Base-by-base conservation (phyloP, 106 monocot species). In the Dendrobium catenatum region DNA sequence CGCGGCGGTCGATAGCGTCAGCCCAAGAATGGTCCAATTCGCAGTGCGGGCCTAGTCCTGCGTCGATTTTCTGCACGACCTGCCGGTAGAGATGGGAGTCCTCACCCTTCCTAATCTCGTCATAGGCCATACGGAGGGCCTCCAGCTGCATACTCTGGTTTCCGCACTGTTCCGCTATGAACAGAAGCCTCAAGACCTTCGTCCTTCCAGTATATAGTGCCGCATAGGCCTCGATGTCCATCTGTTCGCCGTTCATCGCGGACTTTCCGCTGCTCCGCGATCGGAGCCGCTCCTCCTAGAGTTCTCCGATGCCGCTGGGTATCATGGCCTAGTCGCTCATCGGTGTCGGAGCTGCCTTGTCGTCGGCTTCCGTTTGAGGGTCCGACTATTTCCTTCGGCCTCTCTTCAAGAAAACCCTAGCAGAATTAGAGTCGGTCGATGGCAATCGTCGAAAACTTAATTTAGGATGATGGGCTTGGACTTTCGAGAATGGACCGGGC, bases 181-280 rank as follows among this genome's bases (percentile, higher is more conserved):
- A 95, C 18, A 98, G 72, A 11, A 98, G 87, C 42, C 98, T 82
- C 19, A 59, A 26, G 27, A 98, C 76, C 75, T 85, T 90, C 9
- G 92, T 98, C 77, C 97, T 85, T 44, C 94, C 94, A 72, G 79
- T 86, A 88, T 94, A 98, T 42, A 94, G 85, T 31, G 89, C 88
- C 2, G 94, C 92, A 88, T 98, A 98, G 0, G 91, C 88, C 88
- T 98, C 97, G 54, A 98, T 88, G 82, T 98, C 97, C 84, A 98
- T 81, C 88, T 89, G 97, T 55, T 98, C 97, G 77, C 90, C 84
- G 83, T 88, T 83, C 68, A 87, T 76, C 20, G 83, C 55, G 67
- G 84, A 66, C 82, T 81, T 88, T 42, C 75, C 66, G 68, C 66
- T 59, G 15, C 51, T 27, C 73, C 78, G 37, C 55, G 59, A 18